phyloP scores from a whole-genome alignment of 225 moss, liverwort and hornwort species.

The Physcomitrellopsis africana region DNA sequence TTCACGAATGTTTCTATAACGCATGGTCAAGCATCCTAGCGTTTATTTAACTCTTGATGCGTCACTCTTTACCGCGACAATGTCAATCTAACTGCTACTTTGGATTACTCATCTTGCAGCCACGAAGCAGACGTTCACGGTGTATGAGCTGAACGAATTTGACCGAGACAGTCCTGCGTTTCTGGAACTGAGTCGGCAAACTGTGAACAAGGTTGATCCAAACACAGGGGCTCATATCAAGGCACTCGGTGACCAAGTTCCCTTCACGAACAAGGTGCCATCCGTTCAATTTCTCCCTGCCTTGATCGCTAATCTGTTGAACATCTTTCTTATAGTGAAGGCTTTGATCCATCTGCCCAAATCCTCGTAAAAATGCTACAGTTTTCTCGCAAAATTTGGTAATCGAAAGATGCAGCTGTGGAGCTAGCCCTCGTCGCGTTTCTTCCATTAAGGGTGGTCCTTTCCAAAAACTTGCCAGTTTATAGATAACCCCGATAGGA shows the following conservation, averaged over 20 bases:
- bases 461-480: too few relatives aligned
- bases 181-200: conserved; percentile 56
- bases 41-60: conserved; percentile 10
- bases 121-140: conserved; percentile 57
- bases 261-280: conserved; percentile 30
- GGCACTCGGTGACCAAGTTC: conserved; percentile 26
- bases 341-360: not conserved
- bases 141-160: conserved; percentile 60
- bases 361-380: not conserved
- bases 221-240: conserved; percentile 16
- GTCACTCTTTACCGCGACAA: conserved; percentile 5
- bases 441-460: too few relatives aligned
- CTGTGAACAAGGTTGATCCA: conserved; percentile 46
- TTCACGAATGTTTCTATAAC: conserved; percentile 6
- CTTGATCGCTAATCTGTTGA: not conserved
- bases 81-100: not conserved
- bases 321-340: too few relatives aligned
- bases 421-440: too few relatives aligned
- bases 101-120: conserved; percentile 21
- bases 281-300: not conserved
- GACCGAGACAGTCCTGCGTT: conserved; percentile 59
- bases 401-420: too few relatives aligned
- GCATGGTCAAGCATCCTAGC: conserved; percentile 18
- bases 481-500: too few relatives aligned
- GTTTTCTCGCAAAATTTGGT: too few relatives aligned